Evolutionary conservation across 2,329 filamentous ascomycete species (phyloP).

Genomic region (Grosmannia serpens): DNA sequence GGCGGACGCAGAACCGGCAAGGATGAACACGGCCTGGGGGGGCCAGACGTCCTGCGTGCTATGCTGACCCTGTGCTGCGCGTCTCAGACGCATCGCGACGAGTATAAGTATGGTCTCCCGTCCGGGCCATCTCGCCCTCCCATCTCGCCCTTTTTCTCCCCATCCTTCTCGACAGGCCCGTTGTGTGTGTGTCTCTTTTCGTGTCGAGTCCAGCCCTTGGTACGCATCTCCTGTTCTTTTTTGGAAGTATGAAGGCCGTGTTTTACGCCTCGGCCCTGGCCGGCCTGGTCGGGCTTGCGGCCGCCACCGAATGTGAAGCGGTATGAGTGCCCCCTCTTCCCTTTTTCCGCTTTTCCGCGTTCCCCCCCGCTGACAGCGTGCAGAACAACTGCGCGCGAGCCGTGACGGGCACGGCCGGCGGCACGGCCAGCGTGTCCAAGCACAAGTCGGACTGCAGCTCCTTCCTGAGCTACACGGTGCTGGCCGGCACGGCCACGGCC

Average conservation of each 20-base stretch:
- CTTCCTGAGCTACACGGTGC: slow-evolving; percentile 4
- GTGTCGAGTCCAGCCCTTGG: not conserved
- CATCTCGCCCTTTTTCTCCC: not conserved
- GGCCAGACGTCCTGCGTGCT: not conserved
- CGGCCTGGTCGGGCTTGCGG: slow-evolving; percentile 1
- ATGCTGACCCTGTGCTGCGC: too few relatives aligned
- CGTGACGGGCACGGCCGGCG: slow-evolving; percentile 4
- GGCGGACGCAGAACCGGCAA: too few relatives aligned
- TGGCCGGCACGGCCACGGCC: not conserved
- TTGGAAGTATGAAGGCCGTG: not conserved
- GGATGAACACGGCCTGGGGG: not conserved
- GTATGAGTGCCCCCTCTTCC: not conserved
- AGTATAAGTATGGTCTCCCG: not conserved
- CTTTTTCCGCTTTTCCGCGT: not conserved
- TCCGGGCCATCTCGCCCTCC: not conserved
- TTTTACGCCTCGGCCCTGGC: not conserved
- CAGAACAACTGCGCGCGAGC: slow-evolving; percentile 11
- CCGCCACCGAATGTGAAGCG: slow-evolving; percentile 1
- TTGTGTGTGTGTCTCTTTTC: not conserved
- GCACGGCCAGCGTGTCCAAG: not conserved
- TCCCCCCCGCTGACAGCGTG: not conserved
- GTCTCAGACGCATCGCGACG: too few relatives aligned
- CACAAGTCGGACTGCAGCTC: slow-evolving; percentile 9
- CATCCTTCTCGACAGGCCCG: not conserved
- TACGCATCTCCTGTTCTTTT: not conserved